These are phyloP conservation scores for Coemansia sp. DNA, from an alignment of 192 early-diverging fungal species.

Conservation along the genomic window DNA sequence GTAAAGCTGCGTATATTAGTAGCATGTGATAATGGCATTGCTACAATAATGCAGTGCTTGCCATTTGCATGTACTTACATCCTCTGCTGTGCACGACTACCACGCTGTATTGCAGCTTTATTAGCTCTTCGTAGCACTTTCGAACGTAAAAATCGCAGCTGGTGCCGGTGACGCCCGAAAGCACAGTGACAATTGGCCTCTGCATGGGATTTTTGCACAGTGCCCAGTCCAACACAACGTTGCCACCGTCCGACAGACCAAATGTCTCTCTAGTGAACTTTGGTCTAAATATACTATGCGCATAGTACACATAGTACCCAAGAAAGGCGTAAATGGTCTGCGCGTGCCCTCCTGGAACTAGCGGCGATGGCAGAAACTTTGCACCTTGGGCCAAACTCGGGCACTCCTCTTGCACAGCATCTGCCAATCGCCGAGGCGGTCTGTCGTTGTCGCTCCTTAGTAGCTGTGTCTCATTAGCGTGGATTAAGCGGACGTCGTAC, in stretches of 20 bases:
- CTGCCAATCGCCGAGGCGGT: slow-evolving; percentile 17
- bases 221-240: slow-evolving; percentile 85
- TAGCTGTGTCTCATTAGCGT: slow-evolving; percentile 25
- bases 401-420: slow-evolving; percentile 49
- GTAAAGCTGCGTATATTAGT: not conserved
- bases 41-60: not conserved
- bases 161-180: slow-evolving; percentile 92
- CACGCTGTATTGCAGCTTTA: slow-evolving; percentile 67
- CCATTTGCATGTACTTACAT: slow-evolving; percentile 56
- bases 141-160: slow-evolving; percentile 90
- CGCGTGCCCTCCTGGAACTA: slow-evolving; percentile 76
- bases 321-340: slow-evolving; percentile 67
- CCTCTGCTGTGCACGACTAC: slow-evolving; percentile 91
- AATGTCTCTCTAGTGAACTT: slow-evolving; percentile 60
- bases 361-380: slow-evolving; percentile 68
- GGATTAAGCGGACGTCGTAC: slow-evolving; percentile 40
- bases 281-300: slow-evolving; percentile 39
- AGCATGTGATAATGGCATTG: not conserved
- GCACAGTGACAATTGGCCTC: slow-evolving; percentile 76
- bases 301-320: slow-evolving; percentile 55
- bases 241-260: slow-evolving; percentile 84
- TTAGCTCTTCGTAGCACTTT: slow-evolving; percentile 66
- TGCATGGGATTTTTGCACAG: slow-evolving; percentile 58
- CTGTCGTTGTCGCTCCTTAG: slow-evolving; percentile 8
- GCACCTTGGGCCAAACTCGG: slow-evolving; percentile 58